These are phyloP conservation scores for Prunus fruticosa DNA, from an alignment of 306 rosid species.

Conservation along the genomic window DNA sequence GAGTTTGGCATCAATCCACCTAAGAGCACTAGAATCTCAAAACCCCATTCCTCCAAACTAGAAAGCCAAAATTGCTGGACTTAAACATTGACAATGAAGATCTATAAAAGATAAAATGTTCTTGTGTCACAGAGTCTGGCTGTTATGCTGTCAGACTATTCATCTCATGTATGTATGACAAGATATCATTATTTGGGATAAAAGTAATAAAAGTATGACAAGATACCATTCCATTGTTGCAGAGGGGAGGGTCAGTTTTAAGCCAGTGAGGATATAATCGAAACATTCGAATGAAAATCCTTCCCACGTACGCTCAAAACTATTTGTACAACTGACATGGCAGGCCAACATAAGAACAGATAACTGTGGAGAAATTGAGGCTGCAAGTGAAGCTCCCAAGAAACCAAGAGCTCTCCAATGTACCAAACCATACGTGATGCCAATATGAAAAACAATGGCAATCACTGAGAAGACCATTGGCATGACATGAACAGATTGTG, in stretches of 20 bases:
- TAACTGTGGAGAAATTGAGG: conserved; percentile 61
- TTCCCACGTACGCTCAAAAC: conserved; percentile 58
- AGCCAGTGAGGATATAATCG: conserved; percentile 30
- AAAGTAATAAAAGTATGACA: neutral
- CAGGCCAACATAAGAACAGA: conserved; percentile 35
- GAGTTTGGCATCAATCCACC: conserved; percentile 76
- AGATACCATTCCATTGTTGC: conserved; percentile 79
- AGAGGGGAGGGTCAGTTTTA: conserved; percentile 74
- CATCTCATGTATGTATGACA: neutral
- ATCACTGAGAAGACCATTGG: conserved; percentile 52
- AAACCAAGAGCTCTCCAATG: conserved; percentile 41
- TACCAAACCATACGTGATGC: conserved; percentile 53
- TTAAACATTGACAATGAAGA: neutral
- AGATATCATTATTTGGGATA: neutral
- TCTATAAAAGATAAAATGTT: neutral
- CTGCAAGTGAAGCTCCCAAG: conserved; percentile 62
- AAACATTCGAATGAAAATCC: conserved; percentile 63
- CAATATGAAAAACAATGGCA: conserved; percentile 44
- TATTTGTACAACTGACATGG: conserved; percentile 38
- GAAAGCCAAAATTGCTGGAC: conserved; percentile 10
- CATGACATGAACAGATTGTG: conserved; percentile 55
- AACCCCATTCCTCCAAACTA: conserved; percentile 93
- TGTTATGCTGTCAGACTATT: neutral
- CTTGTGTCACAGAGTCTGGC: neutral
- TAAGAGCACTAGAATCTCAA: conserved; percentile 74